Evolutionary conservation across 306 rosid genomes (phyloP).

Genomic region (Glycyrrhiza uralensis): DNA sequence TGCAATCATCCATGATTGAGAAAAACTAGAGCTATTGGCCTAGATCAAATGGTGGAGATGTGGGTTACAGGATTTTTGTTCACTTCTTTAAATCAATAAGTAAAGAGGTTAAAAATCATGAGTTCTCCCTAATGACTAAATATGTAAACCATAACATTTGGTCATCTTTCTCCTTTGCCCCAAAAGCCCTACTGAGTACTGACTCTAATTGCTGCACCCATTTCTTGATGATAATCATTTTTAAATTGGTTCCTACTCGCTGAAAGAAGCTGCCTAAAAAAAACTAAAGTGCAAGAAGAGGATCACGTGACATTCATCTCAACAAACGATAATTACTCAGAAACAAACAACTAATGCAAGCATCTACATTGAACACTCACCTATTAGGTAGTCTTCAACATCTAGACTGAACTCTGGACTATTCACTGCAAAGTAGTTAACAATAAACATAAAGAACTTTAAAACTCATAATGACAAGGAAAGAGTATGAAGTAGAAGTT

Average conservation of each 20-base stretch:
- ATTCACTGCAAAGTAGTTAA: conserved; percentile 56
- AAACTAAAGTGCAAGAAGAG: background rate
- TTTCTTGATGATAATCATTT: conserved; percentile 15
- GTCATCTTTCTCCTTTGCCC: background rate
- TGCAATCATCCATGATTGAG: background rate
- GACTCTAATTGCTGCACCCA: background rate
- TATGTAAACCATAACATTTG: background rate
- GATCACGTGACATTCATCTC: conserved; percentile 4
- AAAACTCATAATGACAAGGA: background rate
- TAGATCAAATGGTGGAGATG: background rate
- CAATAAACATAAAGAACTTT: background rate
- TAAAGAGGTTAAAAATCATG: background rate
- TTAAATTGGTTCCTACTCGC: conserved; percentile 6
- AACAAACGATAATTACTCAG: background rate
- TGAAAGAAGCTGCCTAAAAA: background rate
- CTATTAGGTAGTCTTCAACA: conserved; percentile 84
- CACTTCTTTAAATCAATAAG: background rate
- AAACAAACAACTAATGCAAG: conserved; percentile 17
- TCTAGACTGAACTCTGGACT: conserved; percentile 71
- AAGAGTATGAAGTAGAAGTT: background rate
- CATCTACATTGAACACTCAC: conserved; percentile 41
- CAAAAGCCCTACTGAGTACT: background rate
- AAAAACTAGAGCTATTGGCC: background rate
- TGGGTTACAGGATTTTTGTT: background rate
- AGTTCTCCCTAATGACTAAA: background rate